Evolutionary conservation across 2,329 filamentous ascomycete genomes (phyloP).

Genomic region (Sarocladium strictum): DNA sequence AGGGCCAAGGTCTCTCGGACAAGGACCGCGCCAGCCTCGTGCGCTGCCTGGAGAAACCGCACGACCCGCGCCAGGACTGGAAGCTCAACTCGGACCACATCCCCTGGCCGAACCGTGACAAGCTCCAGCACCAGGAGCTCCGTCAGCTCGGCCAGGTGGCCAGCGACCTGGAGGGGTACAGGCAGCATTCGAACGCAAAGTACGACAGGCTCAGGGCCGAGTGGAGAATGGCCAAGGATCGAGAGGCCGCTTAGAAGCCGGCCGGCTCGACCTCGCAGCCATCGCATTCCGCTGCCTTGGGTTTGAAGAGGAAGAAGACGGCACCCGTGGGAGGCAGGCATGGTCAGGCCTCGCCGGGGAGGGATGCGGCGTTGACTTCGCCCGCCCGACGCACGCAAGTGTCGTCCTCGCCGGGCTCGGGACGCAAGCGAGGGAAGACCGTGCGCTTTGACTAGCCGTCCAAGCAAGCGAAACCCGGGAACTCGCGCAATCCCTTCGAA

Average conservation of each 20-base stretch:
- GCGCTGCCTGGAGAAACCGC: slow-evolving; percentile 21
- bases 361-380: neutral
- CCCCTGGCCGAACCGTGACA: slow-evolving; percentile 9
- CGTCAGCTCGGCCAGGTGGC: neutral
- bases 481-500: too few species aligned
- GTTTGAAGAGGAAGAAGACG: slow-evolving; percentile 13
- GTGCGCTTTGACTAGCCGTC: neutral
- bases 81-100: slow-evolving; percentile 12
- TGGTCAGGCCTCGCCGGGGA: neutral
- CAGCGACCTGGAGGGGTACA: neutral
- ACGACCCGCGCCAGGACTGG: slow-evolving; percentile 3
- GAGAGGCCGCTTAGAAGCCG: slow-evolving; percentile 5
- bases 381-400: neutral
- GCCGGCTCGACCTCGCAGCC: neutral
- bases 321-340: neutral
- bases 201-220: neutral
- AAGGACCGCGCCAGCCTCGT: slow-evolving; percentile 21
- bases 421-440: neutral
- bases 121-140: neutral
- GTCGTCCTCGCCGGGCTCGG: neutral
- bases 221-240: neutral
- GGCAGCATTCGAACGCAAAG: neutral
- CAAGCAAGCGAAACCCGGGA: too few species aligned
- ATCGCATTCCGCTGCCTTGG: neutral
- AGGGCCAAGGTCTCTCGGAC: neutral